Evolutionary conservation across 2,329 filamentous ascomycete species (phyloP), one percentile per base, ranked within the genome.

Genomic region (Penicillium occitanis): DNA sequence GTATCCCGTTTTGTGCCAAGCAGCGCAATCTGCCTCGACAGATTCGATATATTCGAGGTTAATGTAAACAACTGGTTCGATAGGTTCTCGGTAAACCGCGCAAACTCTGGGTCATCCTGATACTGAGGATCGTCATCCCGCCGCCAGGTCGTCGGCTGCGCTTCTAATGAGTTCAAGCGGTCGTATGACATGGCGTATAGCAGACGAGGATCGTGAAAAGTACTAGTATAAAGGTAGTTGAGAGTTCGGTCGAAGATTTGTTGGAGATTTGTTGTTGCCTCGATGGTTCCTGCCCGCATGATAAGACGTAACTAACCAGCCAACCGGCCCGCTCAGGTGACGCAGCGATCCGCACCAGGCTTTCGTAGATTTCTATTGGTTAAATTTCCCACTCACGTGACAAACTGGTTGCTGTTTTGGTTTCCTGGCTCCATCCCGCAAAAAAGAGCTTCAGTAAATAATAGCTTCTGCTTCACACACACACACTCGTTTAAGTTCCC

Each of bases 1-100:
- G 93, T 97, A 78, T 99, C 95, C 68, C 93, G 90, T 78, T 90
- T 91, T 8, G 93, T 97, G 10, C 95, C 94, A 33, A 99, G 84
- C 14, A 96, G 88, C 48, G 88, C 88, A 68, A 98, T 88, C 79
- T 98, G 92, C 73, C 90, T 91, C 70, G 89, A 90, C 25, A 99
- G 86, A 67, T 92, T 90, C 65, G 91, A 89, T 72, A 97, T 94
- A 78, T 93, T 95, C 70, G 90, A 91, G 63, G 93, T 93, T 68
- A 99, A 86, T 68, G 89, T 88, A 82, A 97, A 97, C 61, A 99
- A 86, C 78, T 94, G 91, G 78, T 92, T 91, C 79, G 91, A 96
- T 68, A 98, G 87, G 67, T 90, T 86, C 74, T 91, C 89, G 68
- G 93, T 92, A 72, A 96, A 87, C 66, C 87, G 85, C 75, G 92